phyloP scores from a whole-genome alignment of 345 rosid genomes.

The Hibiscus syriacus region DNA sequence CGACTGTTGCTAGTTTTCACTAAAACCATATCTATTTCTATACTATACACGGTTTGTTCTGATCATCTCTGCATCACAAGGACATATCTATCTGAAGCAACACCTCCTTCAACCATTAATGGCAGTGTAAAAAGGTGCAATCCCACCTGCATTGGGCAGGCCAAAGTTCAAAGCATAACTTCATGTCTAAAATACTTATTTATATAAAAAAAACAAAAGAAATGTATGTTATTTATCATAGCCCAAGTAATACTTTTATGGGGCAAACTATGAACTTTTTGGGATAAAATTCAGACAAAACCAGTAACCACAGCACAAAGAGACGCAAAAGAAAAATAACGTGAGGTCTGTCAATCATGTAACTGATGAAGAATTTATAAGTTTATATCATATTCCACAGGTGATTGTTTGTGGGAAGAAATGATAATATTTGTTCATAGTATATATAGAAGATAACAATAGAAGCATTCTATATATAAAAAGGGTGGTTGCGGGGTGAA shows the following conservation, averaged over 20 bases:
- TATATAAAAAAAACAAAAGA: too few relatives aligned
- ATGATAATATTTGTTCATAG: background rate
- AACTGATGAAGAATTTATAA: slow-evolving; percentile 1
- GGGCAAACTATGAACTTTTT: background rate
- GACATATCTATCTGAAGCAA: background rate
- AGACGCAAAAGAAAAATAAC: background rate
- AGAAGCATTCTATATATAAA: slow-evolving; percentile 5
- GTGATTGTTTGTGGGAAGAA: background rate
- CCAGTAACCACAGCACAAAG: background rate
- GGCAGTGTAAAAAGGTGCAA: background rate
- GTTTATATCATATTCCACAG: background rate
- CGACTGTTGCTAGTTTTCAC: background rate
- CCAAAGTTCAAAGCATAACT: background rate
- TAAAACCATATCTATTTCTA: background rate
- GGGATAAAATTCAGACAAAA: too few relatives aligned
- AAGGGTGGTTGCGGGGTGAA: too few relatives aligned
- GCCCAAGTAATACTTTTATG: background rate
- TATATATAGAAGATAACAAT: slow-evolving; percentile 3
- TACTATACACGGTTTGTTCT: background rate
- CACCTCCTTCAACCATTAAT: slow-evolving; percentile 6
- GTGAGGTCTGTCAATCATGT: slow-evolving; percentile 1
- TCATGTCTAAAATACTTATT: background rate
- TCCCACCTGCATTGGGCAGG: background rate
- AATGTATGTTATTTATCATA: background rate
- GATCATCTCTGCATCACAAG: background rate